Conservation (phyloP, 148 eudicot genomes). For the Rhododendron vialii region DNA sequence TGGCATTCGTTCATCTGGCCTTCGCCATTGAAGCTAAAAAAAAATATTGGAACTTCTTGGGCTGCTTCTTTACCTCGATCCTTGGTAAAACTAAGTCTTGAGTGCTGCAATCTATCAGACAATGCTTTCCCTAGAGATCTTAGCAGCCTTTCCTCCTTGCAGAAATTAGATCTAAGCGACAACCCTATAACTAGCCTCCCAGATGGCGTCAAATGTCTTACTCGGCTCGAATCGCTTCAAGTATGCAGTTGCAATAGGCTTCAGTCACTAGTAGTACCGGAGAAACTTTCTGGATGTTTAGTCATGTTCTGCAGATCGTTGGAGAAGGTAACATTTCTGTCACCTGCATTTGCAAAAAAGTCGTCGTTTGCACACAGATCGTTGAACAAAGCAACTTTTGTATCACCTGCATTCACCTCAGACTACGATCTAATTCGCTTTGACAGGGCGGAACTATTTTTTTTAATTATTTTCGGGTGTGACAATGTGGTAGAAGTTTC, state of each 20-base stretch:
- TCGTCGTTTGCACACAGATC: too few species aligned
- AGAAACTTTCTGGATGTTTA: neutral
- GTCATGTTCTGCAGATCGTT: neutral
- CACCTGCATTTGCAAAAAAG: neutral
- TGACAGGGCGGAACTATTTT: too few species aligned
- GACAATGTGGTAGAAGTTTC: too few species aligned
- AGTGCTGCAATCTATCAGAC: neutral
- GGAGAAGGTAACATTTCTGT: neutral
- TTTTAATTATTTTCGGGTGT: too few species aligned
- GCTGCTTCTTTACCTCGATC: neutral
- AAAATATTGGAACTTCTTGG: neutral
- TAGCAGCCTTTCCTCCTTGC: neutral
- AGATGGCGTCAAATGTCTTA: neutral
- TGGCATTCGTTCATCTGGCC: neutral
- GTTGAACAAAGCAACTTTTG: too few species aligned
- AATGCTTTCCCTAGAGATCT: neutral
- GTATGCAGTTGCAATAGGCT: neutral
- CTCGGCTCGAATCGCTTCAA: neutral
- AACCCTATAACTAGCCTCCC: conserved; percentile 4
- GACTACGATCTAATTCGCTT: too few species aligned
- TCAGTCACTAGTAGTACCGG: neutral
- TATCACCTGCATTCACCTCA: too few species aligned
- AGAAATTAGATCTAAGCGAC: neutral
- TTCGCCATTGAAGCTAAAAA: neutral
- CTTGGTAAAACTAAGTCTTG: neutral